Evolutionary conservation across 441 rosid species (phyloP).

Genomic region (Isatis lusitanica): DNA sequence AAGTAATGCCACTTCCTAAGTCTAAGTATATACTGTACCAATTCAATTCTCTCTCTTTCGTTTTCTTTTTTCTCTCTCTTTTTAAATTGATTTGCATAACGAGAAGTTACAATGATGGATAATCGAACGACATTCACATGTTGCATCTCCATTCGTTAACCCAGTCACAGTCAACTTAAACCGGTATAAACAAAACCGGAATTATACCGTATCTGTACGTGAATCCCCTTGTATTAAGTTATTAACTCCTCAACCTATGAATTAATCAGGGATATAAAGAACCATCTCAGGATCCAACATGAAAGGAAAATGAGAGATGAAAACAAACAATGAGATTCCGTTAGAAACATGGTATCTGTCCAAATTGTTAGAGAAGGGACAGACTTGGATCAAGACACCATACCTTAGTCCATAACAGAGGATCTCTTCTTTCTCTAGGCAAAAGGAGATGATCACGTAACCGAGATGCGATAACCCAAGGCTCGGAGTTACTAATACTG

Average conservation of each 20-base stretch:
- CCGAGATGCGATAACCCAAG: slow-evolving; percentile 87
- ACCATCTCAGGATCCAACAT: too few species aligned
- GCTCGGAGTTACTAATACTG: slow-evolving; percentile 50
- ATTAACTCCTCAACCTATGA: too few species aligned
- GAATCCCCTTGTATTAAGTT: too few species aligned
- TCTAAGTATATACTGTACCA: background rate
- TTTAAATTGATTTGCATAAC: background rate
- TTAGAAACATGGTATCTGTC: too few species aligned
- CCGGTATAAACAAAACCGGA: background rate
- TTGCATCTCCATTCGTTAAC: background rate
- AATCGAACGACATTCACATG: background rate
- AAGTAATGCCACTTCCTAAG: background rate
- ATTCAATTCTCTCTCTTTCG: background rate
- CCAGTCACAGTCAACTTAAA: background rate
- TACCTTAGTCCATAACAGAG: slow-evolving; percentile 78
- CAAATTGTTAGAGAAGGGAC: too few species aligned
- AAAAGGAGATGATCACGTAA: slow-evolving; percentile 82
- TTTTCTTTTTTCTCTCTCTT: background rate
- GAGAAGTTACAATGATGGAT: background rate
- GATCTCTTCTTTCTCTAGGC: slow-evolving; percentile 86
- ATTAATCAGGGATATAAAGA: too few species aligned
- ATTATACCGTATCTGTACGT: background rate
- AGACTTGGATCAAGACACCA: background rate
- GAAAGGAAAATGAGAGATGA: too few species aligned
- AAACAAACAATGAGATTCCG: too few species aligned